Conservation (phyloP, 1,284 basidiomycete species). For the Sporisorium iseilematis-ciliati region DNA sequence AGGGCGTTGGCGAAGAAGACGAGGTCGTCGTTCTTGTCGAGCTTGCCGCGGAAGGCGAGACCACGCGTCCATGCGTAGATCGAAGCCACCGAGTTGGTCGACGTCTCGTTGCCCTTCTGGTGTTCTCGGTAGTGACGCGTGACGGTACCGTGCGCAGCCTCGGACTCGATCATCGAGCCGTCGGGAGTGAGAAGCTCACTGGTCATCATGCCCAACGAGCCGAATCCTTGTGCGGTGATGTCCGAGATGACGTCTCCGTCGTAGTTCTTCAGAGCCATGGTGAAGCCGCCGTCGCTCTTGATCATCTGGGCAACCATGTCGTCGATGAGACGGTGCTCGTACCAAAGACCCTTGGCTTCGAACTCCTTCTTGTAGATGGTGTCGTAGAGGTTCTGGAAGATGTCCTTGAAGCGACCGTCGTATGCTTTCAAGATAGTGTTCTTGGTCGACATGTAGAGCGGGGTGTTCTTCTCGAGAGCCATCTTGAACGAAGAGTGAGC, state of each 20-base stretch:
- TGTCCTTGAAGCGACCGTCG: conserved; percentile 98
- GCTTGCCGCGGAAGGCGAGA: conserved; percentile 85
- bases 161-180: conserved; percentile 83
- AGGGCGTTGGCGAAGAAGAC: conserved; percentile 82
- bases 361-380: conserved; percentile 83
- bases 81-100: conserved; percentile 96
- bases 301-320: conserved; percentile 87
- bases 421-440: conserved; percentile 70
- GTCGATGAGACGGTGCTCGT: conserved; percentile 87
- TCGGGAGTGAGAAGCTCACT: conserved; percentile 96
- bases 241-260: conserved; percentile 62
- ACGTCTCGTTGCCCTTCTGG: conserved; percentile 87
- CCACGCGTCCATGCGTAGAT: conserved; percentile 99
- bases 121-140: conserved; percentile 97
- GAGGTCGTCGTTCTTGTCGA: conserved; percentile 85
- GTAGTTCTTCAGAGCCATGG: conserved; percentile 79
- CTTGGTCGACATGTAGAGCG: conserved; percentile 73
- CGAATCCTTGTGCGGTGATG: conserved; percentile 77
- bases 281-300: conserved; percentile 96
- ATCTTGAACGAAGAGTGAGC: conserved; percentile 98
- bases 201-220: conserved; percentile 97
- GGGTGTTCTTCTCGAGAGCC: conserved; percentile 94
- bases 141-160: conserved; percentile 74
- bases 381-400: conserved; percentile 95
- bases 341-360: conserved; percentile 87